Percentiles rank a stretch among this genome's conserved stretches.
These are phyloP conservation scores for Gossypium schwendimanii DNA, from an alignment of 441 rosid genomes.

Conservation along the genomic window DNA sequence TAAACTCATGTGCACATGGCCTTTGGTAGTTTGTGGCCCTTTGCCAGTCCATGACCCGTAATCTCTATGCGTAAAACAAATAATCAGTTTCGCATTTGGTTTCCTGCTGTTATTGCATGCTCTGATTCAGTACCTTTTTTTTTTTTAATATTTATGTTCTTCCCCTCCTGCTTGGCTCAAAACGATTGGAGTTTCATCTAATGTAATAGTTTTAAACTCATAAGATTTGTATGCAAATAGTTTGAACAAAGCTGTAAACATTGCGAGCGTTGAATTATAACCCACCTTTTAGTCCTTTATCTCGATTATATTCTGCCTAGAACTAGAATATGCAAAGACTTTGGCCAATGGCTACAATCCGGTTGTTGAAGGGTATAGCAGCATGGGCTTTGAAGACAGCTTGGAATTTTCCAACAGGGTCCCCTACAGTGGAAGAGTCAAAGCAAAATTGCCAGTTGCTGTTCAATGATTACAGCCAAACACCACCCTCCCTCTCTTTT, in stretches of 20 bases:
- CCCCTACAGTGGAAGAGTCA: slow-evolving; percentile 18
- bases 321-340: neutral
- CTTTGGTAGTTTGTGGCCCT: slow-evolving; percentile 40
- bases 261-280: neutral
- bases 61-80: slow-evolving; percentile 23
- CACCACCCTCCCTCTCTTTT: neutral
- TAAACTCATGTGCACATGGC: slow-evolving; percentile 38
- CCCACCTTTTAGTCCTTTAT: neutral
- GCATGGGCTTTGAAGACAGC: slow-evolving; percentile 6
- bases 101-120: neutral
- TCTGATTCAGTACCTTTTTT: neutral
- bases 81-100: slow-evolving; percentile 4
- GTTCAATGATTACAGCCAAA: slow-evolving; percentile 3
- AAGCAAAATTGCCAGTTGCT: slow-evolving; percentile 15
- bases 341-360: neutral
- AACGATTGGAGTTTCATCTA: neutral
- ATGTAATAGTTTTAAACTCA: neutral
- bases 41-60: slow-evolving; percentile 39
- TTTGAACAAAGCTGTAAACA: neutral
- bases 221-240: neutral
- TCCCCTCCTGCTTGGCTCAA: neutral
- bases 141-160: too few species aligned
- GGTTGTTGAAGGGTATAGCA: neutral
- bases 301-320: neutral
- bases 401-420: slow-evolving; percentile 8